Evolutionary conservation across 2,329 filamentous ascomycete species (phyloP).

Genomic region (Paramyrothecium roridum): DNA sequence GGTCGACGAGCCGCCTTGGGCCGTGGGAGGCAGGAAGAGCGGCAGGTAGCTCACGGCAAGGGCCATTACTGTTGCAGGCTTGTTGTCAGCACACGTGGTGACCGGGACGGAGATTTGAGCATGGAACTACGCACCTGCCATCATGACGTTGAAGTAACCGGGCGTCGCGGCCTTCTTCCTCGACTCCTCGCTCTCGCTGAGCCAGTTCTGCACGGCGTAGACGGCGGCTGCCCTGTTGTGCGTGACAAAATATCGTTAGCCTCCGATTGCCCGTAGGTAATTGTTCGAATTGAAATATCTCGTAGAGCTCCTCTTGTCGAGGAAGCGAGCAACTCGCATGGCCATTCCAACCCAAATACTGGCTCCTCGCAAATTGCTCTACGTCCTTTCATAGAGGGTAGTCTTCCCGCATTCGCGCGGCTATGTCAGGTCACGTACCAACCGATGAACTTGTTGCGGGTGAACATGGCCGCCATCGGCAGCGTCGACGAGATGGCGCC

Average conservation of each 20-base stretch:
- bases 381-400: neutral
- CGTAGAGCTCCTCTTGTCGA: neutral
- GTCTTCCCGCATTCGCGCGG: slow-evolving; percentile 1
- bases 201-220: slow-evolving; percentile 73
- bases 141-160: slow-evolving; percentile 67
- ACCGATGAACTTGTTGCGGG: slow-evolving; percentile 76
- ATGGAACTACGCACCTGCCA: slow-evolving; percentile 62
- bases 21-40: slow-evolving; percentile 43
- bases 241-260: neutral
- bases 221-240: slow-evolving; percentile 66
- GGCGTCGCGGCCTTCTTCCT: slow-evolving; percentile 66
- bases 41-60: slow-evolving; percentile 51
- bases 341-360: slow-evolving; percentile 3
- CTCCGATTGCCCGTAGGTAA: neutral
- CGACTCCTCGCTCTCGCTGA: slow-evolving; percentile 68
- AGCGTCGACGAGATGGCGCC: slow-evolving; percentile 73
- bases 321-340: neutral
- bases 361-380: neutral
- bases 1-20: neutral
- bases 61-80: slow-evolving; percentile 50
- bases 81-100: too few relatives aligned
- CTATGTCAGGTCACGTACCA: slow-evolving; percentile 41
- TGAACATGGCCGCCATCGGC: slow-evolving; percentile 96
- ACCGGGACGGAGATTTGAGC: neutral
- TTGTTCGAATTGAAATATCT: neutral